Percentiles rank a stretch among this genome's conserved stretches.
Evolutionary conservation across 768 basidiomycete species (phyloP).

Genomic region (Lentinula sp.): DNA sequence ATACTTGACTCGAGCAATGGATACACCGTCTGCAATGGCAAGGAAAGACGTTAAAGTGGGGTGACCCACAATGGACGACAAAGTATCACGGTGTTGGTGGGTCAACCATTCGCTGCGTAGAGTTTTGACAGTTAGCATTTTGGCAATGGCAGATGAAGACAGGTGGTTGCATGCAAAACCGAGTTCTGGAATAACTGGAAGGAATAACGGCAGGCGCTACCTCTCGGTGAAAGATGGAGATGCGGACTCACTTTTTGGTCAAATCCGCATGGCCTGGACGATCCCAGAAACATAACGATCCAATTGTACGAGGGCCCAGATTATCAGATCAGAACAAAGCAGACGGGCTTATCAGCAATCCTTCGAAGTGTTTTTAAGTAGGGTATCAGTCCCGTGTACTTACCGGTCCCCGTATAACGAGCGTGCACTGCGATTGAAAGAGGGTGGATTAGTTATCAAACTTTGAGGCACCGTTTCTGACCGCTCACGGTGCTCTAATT

Average conservation of each 20-base stretch:
- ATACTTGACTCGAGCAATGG: constrained; percentile 83
- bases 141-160: not conserved
- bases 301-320: not conserved
- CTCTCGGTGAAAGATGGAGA: not conserved
- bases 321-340: not conserved
- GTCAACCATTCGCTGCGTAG: constrained; percentile 87
- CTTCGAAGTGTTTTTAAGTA: not conserved
- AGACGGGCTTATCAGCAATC: not conserved
- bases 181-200: not conserved
- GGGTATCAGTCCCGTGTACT: constrained; percentile 17
- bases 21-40: constrained; percentile 90
- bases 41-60: constrained; percentile 80
- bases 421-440: constrained; percentile 67
- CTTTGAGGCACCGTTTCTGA: not conserved
- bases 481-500: constrained; percentile 85
- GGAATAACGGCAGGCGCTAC: not conserved
- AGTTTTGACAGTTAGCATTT: not conserved
- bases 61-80: constrained; percentile 90
- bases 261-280: constrained; percentile 85
- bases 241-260: constrained; percentile 78
- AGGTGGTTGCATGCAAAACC: not conserved
- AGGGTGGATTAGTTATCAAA: constrained; percentile 2
- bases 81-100: constrained; percentile 95
- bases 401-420: constrained; percentile 92
- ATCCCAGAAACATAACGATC: constrained; percentile 7